Percentiles rank a stretch among this genome's conserved stretches.
phyloP scores from a whole-genome alignment of 1,139 yeast genomes.

The Kodamaea ohmeri region DNA sequence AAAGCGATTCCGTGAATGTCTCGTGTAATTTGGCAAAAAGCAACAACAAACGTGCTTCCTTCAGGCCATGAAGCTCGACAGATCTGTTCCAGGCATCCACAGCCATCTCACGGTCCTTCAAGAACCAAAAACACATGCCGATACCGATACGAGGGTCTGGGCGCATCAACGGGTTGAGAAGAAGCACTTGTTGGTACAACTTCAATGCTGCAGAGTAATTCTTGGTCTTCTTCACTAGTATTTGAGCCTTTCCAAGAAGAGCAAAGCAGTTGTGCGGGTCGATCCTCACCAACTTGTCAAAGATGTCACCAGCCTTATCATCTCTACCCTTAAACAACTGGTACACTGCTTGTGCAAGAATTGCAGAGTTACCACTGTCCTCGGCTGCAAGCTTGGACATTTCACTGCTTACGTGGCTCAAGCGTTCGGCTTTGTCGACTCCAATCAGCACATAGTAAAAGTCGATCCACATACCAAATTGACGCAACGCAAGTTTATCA shows the following conservation, averaged over 20 bases:
- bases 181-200: conserved; percentile 77
- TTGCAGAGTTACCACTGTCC: conserved; percentile 30
- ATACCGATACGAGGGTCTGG: conserved; percentile 97
- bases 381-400: conserved; percentile 15
- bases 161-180: conserved; percentile 68
- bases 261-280: conserved; percentile 68
- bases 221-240: conserved; percentile 62
- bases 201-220: conserved; percentile 75
- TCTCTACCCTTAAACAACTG: conserved; percentile 47
- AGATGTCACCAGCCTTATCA: conserved; percentile 65
- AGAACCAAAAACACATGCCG: conserved; percentile 90
- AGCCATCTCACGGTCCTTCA: conserved; percentile 78
- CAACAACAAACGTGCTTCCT: conserved; percentile 59
- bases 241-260: conserved; percentile 79
- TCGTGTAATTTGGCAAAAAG: conserved; percentile 67
- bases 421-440: conserved; percentile 6
- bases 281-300: conserved; percentile 51
- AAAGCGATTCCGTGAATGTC: conserved; percentile 54
- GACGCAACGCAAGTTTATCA: conserved; percentile 55
- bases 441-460: conserved; percentile 25
- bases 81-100: conserved; percentile 79
- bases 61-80: conserved; percentile 57
- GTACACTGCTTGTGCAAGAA: conserved; percentile 60
- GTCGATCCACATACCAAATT: conserved; percentile 68
- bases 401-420: conserved; percentile 30